Percentiles rank a stretch among this genome's conserved stretches.
phyloP scores from a whole-genome alignment of 2,329 filamentous ascomycete genomes.

The Botrytis tulipae region DNA sequence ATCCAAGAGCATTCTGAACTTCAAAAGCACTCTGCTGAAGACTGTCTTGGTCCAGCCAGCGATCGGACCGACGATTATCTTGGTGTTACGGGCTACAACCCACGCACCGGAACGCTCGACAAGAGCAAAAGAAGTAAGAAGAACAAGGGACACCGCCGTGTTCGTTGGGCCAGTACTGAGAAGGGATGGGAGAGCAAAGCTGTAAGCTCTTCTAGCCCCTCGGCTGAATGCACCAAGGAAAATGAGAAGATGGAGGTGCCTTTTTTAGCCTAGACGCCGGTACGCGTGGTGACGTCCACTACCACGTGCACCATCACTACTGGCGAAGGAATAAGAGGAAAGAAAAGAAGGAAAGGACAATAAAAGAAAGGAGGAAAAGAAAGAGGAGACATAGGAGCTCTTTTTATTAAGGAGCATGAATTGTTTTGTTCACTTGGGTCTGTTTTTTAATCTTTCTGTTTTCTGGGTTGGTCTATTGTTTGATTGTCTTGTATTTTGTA shows the following conservation, averaged over 20 bases:
- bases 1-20: not conserved
- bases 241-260: not conserved
- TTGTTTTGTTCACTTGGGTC: not conserved
- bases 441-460: not conserved
- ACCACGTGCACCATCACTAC: constrained; percentile 1
- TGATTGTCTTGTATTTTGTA: not conserved
- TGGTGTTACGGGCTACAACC: constrained; percentile 21
- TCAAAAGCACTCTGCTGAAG: not conserved
- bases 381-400: not conserved
- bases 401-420: not conserved
- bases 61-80: constrained; percentile 10
- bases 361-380: not conserved
- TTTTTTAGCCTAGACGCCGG: not conserved
- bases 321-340: not conserved
- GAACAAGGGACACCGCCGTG: not conserved
- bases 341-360: not conserved
- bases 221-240: not conserved
- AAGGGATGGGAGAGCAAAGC: constrained; percentile 2
- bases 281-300: not conserved
- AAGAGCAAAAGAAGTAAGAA: not conserved
- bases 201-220: not conserved
- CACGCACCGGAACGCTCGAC: constrained; percentile 18
- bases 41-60: not conserved
- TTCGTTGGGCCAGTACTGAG: not conserved
- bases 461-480: not conserved